Evolutionary conservation across 2,329 filamentous ascomycete species (phyloP).

Genomic region (Nigrospora sphaerica): DNA sequence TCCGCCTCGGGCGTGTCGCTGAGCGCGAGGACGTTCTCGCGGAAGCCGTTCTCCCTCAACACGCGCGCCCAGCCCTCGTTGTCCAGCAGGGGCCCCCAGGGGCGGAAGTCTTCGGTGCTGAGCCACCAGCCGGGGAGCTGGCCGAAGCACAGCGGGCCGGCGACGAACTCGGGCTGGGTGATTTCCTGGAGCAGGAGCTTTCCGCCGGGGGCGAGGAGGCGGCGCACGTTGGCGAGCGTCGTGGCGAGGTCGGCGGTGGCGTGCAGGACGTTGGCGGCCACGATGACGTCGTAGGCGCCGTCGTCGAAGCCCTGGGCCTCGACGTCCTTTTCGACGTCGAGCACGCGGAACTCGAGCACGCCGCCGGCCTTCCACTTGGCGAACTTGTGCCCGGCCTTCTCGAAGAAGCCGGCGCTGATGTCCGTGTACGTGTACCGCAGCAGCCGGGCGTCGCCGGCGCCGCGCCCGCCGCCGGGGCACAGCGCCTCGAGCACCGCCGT

Average conservation of each 20-base stretch:
- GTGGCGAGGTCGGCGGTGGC: conserved; percentile 18
- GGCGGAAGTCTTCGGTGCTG: neutral
- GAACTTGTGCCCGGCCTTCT: conserved; percentile 21
- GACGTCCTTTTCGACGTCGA: conserved; percentile 19
- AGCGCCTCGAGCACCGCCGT: conserved; percentile 26
- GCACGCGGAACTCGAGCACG: conserved; percentile 20
- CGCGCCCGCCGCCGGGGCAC: conserved; percentile 5
- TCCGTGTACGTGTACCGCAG: conserved; percentile 38
- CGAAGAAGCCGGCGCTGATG: conserved; percentile 30
- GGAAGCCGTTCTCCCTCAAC: neutral
- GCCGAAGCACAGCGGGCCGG: neutral
- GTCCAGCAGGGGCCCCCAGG: neutral
- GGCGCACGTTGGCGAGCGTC: conserved; percentile 16
- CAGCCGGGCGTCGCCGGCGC: conserved; percentile 18
- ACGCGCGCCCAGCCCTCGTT: neutral
- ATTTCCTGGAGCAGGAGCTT: conserved; percentile 1
- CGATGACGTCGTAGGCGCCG: conserved; percentile 20
- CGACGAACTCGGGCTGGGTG: conserved; percentile 1
- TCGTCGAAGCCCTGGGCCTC: conserved; percentile 19
- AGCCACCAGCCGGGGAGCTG: conserved; percentile 3
- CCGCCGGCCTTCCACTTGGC: conserved; percentile 12
- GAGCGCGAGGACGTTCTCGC: neutral
- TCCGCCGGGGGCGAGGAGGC: conserved; percentile 17
- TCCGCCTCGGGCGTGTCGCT: neutral
- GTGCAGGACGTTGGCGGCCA: conserved; percentile 24